Base-by-base conservation (phyloP, 306 rosid genomes). In the Prunus kanzakura region DNA sequence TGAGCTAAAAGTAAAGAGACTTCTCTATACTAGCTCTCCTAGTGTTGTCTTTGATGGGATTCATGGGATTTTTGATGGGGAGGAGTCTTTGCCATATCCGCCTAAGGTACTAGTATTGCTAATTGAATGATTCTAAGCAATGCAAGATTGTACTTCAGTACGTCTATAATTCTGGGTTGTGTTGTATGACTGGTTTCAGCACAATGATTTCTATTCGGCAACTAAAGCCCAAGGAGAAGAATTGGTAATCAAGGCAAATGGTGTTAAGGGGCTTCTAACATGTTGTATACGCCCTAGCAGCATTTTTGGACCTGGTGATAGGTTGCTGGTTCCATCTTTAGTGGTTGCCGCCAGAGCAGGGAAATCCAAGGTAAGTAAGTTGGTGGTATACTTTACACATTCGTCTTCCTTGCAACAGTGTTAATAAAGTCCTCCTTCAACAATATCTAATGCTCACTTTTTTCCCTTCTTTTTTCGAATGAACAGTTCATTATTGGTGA, bases 221-320 rank as follows among this genome's bases (percentile, higher is more conserved):
- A 96, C 98, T 29, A 96, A 96, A 87, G 88, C 99, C 2, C 88
- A 91, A 84, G 99, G 97, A 14, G 99, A 96, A 82, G 83, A 79
- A 60, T 82, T 91, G 88, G 83, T 96, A 43, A 82, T 92, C 63
- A 92, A 92, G 85, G 82, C 99, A 25, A 91, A 91, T 68, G 99
- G 97, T 70, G 84, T 76, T 71, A 64, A 78, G 66, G 98, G 98
- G 77, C 96, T 96, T 80, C 80, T 89, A 58, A 91, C 99, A 0
- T 96, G 99, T 82, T 91, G 97, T 87, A 81, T 96, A 65, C 97
- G 99, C 58, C 99, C 99, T 54, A 96, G 99, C 76, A 82, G 98
- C 82, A 91, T 96, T 69, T 96, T 96, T 73, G 99, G 98, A 43
- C 97, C 99, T 16, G 99, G 99, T 72, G 99, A 92, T 82, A 91